Evolutionary conservation across 495 filamentous ascomycete species (phyloP).

Genomic region (Friedmanniomyces endolithicus): DNA sequence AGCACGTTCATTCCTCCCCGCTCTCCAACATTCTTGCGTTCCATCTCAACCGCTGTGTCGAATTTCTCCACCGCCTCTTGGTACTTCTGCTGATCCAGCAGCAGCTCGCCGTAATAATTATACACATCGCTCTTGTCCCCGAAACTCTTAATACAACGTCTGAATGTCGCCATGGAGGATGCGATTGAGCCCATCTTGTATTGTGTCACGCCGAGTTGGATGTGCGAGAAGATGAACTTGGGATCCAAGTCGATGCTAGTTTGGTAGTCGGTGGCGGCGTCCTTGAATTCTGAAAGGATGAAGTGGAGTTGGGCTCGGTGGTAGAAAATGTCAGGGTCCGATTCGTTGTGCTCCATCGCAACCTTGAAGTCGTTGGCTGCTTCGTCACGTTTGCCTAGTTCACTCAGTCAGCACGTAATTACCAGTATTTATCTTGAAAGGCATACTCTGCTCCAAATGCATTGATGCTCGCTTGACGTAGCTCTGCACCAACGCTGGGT

Average conservation of each 20-base stretch:
- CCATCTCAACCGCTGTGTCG: slow-evolving; percentile 93
- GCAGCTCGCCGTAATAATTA: slow-evolving; percentile 98
- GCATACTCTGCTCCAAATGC: slow-evolving; percentile 72
- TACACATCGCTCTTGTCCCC: slow-evolving; percentile 93
- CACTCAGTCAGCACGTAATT: too few species aligned
- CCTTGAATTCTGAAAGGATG: slow-evolving; percentile 83
- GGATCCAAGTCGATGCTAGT: slow-evolving; percentile 95
- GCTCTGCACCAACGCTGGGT: slow-evolving; percentile 81
- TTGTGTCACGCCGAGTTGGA: slow-evolving; percentile 97
- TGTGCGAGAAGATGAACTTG: slow-evolving; percentile 97
- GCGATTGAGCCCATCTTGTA: slow-evolving; percentile 99
- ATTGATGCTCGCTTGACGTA: slow-evolving; percentile 98
- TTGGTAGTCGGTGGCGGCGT: slow-evolving; percentile 96
- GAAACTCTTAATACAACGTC: slow-evolving; percentile 96
- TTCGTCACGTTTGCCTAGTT: slow-evolving; percentile 59
- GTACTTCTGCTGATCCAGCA: slow-evolving; percentile 92
- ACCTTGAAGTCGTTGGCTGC: slow-evolving; percentile 79
- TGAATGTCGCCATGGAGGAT: slow-evolving; percentile 96
- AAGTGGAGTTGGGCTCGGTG: slow-evolving; percentile 98
- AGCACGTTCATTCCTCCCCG: slow-evolving; percentile 96
- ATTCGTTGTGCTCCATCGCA: slow-evolving; percentile 70
- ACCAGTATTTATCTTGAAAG: too few species aligned
- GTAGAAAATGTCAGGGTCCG: slow-evolving; percentile 97
- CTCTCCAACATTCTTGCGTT: slow-evolving; percentile 53
- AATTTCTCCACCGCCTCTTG: slow-evolving; percentile 96